Base-by-base conservation (phyloP, 192 early-diverging fungal genomes). In the Backusella liffmaniae region DNA sequence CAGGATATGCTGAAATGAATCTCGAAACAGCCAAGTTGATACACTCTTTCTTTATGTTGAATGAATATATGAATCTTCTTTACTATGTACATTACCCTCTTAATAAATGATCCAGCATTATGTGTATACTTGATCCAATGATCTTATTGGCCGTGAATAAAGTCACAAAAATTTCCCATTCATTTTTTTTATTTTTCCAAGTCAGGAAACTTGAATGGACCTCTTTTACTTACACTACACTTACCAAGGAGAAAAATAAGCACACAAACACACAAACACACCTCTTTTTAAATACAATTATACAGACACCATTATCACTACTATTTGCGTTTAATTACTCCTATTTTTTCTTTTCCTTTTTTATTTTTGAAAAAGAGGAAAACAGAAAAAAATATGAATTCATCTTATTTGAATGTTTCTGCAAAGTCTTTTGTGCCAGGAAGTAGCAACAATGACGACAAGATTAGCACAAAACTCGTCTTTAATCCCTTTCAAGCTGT, bases 361-460 rank as follows among this genome's bases (percentile, higher is more conserved):
- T 66, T 26, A 66, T 15, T 10, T 34, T 15, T 7, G 26, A 29
- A 67, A 26, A 30, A 66, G 10, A 66, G 32, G 32, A 15, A 66
- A 32, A 32, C 32, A 32, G 66, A 68, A 18, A 68, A 7, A 39
- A 68, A 39, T 39, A 68, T 36, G 34, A 26, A 39, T 59, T 59
- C 53, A 59, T 59, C 53, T 59, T 59, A 26, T 26, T 26, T 59
- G 23, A 70, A 70, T 29, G 10, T 70, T 26, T 26, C 69, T 29
- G 69, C 70, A 15, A 71, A 49, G 42, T 26, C 70, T 1, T 71
- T 71, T 32, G 16, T 71, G 18, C 70, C 70, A 44, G 29, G 26
- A 5, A 6, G 42, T 32, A 36, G 21, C 10, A 37, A 36, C 18
- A 35, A n/a, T n/a, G 21, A 39, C 12, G 35, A 69, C 36, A 30